Evolutionary conservation across 345 rosid genomes (phyloP).

Genomic region (Syzygium grande): DNA sequence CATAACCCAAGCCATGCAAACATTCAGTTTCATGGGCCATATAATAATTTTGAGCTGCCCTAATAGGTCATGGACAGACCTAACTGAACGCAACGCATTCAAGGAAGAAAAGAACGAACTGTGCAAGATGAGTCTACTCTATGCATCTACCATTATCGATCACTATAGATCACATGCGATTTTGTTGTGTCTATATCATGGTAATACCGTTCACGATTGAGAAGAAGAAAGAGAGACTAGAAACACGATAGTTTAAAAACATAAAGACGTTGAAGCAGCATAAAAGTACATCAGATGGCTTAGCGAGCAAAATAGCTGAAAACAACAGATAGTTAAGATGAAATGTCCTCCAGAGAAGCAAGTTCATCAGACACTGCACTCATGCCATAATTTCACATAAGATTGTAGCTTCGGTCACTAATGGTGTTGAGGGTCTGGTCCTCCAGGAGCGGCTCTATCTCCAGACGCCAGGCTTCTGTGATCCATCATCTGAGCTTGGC

Average conservation of each 20-base stretch:
- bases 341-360: not conserved
- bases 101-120: not conserved
- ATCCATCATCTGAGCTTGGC: not conserved
- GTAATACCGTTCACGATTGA: not conserved
- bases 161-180: not conserved
- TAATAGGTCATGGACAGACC: not conserved
- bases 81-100: not conserved
- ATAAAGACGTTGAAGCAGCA: not conserved
- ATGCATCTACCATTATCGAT: not conserved
- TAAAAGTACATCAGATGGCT: not conserved
- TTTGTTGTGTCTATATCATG: not conserved
- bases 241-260: not conserved
- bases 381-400: not conserved
- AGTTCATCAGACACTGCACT: not conserved
- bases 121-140: not conserved
- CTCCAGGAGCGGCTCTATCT: conserved; percentile 22
- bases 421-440: conserved; percentile 37
- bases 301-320: not conserved
- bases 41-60: not conserved
- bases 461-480: not conserved
- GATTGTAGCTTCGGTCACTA: not conserved
- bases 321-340: not conserved
- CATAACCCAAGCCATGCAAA: not conserved
- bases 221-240: not conserved
- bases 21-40: not conserved